Conservation (phyloP, 2,329 filamentous ascomycete genomes). For the Apiospora rasikravindrae region DNA sequence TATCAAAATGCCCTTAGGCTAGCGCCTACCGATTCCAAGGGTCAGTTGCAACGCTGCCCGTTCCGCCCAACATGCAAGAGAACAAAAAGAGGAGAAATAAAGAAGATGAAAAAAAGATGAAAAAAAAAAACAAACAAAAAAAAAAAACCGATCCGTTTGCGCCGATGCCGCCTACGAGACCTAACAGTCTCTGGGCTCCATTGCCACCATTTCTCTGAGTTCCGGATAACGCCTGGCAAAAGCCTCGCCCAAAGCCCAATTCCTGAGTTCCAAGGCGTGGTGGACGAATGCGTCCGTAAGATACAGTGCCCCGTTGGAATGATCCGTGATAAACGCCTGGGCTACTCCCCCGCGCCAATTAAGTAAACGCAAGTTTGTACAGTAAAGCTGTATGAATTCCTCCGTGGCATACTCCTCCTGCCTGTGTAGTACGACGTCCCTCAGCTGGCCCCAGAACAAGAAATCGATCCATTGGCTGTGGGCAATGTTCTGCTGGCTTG, state of each 20-base stretch:
- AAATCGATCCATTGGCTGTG: constrained; percentile 42
- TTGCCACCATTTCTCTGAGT: constrained; percentile 30
- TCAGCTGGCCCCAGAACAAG: constrained; percentile 40
- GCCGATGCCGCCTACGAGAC: neutral
- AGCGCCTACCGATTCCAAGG: constrained; percentile 18
- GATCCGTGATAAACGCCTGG: constrained; percentile 33
- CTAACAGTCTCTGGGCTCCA: constrained; percentile 19
- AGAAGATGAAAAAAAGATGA: neutral
- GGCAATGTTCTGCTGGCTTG: constrained; percentile 35
- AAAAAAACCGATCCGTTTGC: neutral
- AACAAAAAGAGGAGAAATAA: neutral
- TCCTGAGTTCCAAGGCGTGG: constrained; percentile 33
- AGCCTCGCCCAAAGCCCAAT: constrained; percentile 34
- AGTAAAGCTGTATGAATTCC: constrained; percentile 44
- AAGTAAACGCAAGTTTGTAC: constrained; percentile 38
- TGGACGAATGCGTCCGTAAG: constrained; percentile 32
- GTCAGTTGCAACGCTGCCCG: constrained; percentile 5
- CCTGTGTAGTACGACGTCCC: constrained; percentile 41
- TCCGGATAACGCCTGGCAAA: constrained; percentile 37
- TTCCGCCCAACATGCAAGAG: neutral
- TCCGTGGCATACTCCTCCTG: constrained; percentile 44
- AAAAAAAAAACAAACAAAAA: neutral
- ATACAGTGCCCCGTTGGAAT: constrained; percentile 35
- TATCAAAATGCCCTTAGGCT: constrained; percentile 20
- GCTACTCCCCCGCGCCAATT: constrained; percentile 40